Evolutionary conservation across 805 yeast genomes (phyloP).

Genomic region (Candida xiaguanensis): DNA sequence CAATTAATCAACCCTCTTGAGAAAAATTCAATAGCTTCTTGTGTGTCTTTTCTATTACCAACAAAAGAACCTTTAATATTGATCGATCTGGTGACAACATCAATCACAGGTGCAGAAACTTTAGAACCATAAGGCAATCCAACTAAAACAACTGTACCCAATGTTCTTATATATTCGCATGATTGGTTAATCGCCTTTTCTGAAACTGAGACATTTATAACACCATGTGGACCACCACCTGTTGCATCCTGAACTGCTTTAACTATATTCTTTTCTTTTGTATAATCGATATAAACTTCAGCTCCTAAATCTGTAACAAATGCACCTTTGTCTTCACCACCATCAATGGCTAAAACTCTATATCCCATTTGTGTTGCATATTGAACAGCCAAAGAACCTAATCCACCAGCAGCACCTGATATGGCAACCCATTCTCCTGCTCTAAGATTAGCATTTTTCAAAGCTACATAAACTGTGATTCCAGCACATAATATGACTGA

Average conservation of each 20-base stretch:
- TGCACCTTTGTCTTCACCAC: conserved; percentile 66
- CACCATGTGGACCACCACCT: conserved; percentile 58
- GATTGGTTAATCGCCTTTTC: conserved; percentile 49
- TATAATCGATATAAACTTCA: conserved; percentile 58
- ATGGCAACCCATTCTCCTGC: conserved; percentile 75
- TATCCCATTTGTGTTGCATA: conserved; percentile 75
- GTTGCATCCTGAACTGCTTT: conserved; percentile 44
- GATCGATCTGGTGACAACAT: conserved; percentile 37
- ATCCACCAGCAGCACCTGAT: conserved; percentile 82
- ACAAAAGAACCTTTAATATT: conserved; percentile 41
- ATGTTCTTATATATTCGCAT: conserved; percentile 34
- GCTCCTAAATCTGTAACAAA: conserved; percentile 57
- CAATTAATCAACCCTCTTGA: conserved; percentile 40
- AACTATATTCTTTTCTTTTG: conserved; percentile 47
- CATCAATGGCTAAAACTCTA: conserved; percentile 66
- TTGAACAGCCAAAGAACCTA: conserved; percentile 73
- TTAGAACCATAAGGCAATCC: conserved; percentile 46
- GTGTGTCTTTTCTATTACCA: conserved; percentile 45
- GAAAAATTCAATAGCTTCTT: conserved; percentile 44
- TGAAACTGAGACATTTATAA: conserved; percentile 48
- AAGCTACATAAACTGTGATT: conserved; percentile 65
- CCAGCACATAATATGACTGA: conserved; percentile 69
- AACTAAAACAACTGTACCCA: conserved; percentile 42
- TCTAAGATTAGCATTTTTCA: conserved; percentile 51
- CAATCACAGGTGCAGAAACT: conserved; percentile 36